Conservation (phyloP, 163 green algal genomes). For the Dunaliella salina region DNA sequence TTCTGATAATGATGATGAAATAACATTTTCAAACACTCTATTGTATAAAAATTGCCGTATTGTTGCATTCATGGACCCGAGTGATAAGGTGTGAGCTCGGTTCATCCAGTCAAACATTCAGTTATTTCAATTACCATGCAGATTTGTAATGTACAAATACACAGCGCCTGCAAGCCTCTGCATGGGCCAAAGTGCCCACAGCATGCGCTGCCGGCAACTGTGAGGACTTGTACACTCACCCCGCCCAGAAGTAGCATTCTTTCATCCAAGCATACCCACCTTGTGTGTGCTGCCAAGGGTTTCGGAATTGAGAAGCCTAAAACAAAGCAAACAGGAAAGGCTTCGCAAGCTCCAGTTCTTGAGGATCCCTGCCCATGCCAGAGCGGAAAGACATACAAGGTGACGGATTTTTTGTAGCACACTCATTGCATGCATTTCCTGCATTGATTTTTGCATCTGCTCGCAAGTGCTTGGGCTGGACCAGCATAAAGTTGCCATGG, state of each 20-base stretch:
- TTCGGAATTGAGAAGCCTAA: neutral
- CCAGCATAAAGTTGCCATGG: neutral
- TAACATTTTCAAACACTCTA: too few relatives aligned
- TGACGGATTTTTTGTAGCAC: neutral
- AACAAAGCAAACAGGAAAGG: neutral
- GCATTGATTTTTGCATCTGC: neutral
- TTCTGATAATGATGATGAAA: too few relatives aligned
- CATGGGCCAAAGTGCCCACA: neutral
- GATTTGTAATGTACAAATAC: neutral
- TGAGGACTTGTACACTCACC: too few relatives aligned
- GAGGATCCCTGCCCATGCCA: conserved; percentile 7
- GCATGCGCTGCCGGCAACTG: too few relatives aligned
- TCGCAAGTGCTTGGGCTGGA: too few relatives aligned
- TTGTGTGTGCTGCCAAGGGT: neutral
- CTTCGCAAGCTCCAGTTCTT: neutral
- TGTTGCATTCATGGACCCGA: too few relatives aligned
- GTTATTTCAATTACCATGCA: too few relatives aligned
- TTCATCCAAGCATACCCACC: neutral
- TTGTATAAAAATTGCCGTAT: too few relatives aligned
- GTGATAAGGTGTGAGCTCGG: too few relatives aligned
- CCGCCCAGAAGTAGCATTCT: too few relatives aligned
- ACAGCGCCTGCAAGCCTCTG: neutral
- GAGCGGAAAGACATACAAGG: conserved; percentile 10
- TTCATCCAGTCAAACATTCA: too few relatives aligned
- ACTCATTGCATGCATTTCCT: too few relatives aligned